Evolutionary conservation across 805 yeast genomes (phyloP).

Genomic region (Saturnispora gosingensis): DNA sequence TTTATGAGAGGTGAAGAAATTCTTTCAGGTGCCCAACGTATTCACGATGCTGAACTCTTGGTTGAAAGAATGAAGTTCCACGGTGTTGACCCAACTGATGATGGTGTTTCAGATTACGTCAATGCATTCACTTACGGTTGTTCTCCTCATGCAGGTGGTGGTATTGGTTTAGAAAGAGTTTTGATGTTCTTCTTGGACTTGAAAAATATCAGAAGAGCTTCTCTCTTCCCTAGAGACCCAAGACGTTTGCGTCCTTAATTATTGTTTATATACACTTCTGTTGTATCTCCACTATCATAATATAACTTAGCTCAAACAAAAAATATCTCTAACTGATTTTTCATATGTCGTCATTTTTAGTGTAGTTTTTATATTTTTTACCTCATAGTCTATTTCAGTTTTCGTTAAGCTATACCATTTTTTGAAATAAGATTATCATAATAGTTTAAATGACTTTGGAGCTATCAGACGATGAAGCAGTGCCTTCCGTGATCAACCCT

Average conservation of each 20-base stretch:
- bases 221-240: slow-evolving; percentile 98
- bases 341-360: neutral
- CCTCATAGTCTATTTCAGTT: neutral
- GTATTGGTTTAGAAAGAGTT: slow-evolving; percentile 97
- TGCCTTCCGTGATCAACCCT: slow-evolving; percentile 23
- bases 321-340: neutral
- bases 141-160: slow-evolving; percentile 99
- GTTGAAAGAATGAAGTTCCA: slow-evolving; percentile 73
- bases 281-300: neutral
- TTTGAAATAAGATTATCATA: neutral
- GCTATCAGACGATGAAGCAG: slow-evolving; percentile 10
- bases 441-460: neutral
- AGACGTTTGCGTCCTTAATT: slow-evolving; percentile 78
- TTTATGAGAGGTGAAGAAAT: slow-evolving; percentile 99
- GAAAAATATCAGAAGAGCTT: slow-evolving; percentile 97
- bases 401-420: neutral
- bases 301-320: neutral
- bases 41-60: slow-evolving; percentile 84
- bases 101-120: slow-evolving; percentile 84
- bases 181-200: slow-evolving; percentile 96
- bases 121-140: slow-evolving; percentile 93
- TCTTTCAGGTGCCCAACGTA: slow-evolving; percentile 98
- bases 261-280: neutral
- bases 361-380: neutral
- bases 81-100: slow-evolving; percentile 69